Evolutionary conservation across 805 yeast genomes (phyloP).

Genomic region (Candida chilensis): DNA sequence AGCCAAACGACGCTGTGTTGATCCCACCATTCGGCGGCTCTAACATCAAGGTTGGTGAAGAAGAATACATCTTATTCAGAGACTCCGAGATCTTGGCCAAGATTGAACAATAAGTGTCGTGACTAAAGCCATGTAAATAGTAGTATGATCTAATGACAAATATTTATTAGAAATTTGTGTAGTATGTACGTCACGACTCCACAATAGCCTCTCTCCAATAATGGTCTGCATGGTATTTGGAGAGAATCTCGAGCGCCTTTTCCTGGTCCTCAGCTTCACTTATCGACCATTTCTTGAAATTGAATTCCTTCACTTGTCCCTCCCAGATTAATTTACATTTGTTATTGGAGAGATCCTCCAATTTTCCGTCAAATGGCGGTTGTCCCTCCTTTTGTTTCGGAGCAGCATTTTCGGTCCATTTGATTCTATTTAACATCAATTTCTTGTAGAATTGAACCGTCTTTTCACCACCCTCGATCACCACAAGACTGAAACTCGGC

Average conservation of each 20-base stretch:
- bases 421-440: slow-evolving; percentile 50
- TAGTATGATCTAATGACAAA: not conserved
- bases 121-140: slow-evolving; percentile 7
- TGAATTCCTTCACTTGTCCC: slow-evolving; percentile 46
- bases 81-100: slow-evolving; percentile 94
- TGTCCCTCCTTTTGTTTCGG: slow-evolving; percentile 13
- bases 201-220: slow-evolving; percentile 42
- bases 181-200: not conserved
- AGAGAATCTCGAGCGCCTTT: slow-evolving; percentile 38
- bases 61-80: slow-evolving; percentile 75
- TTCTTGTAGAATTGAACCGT: slow-evolving; percentile 54
- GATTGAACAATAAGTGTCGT: slow-evolving; percentile 46
- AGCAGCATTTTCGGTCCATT: slow-evolving; percentile 52
- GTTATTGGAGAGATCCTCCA: slow-evolving; percentile 32
- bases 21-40: slow-evolving; percentile 95
- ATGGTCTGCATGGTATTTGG: slow-evolving; percentile 43
- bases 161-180: not conserved
- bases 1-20: slow-evolving; percentile 88
- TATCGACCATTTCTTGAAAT: slow-evolving; percentile 64
- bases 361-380: slow-evolving; percentile 1
- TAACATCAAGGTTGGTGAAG: slow-evolving; percentile 79
- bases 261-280: slow-evolving; percentile 42
- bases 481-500: slow-evolving; percentile 42
- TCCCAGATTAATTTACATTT: slow-evolving; percentile 55
- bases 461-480: slow-evolving; percentile 70